phyloP scores from a whole-genome alignment of 768 basidiomycete species.

The Mycena kentingensis region DNA sequence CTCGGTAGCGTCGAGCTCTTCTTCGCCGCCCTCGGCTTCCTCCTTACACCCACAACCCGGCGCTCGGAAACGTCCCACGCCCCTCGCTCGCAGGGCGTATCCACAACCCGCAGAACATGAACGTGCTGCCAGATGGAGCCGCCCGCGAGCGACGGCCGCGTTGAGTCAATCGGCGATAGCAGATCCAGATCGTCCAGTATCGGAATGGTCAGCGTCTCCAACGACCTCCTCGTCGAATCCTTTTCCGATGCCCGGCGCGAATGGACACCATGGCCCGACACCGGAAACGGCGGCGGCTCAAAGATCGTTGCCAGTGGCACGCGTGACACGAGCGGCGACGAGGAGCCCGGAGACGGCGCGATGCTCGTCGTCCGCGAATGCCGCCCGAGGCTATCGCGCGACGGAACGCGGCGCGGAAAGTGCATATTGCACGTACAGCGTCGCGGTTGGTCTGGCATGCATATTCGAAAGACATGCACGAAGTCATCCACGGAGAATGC shows the following conservation, averaged over 20 bases:
- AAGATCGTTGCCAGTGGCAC: constrained; percentile 51
- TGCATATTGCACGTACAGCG: constrained; percentile 68
- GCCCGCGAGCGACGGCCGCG: constrained; percentile 38
- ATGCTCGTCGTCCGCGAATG: constrained; percentile 68
- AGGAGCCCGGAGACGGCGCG: constrained; percentile 41
- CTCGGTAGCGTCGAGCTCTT: constrained; percentile 27
- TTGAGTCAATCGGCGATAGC: constrained; percentile 22
- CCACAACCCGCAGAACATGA: constrained; percentile 53
- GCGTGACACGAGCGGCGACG: constrained; percentile 51
- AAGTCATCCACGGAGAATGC: constrained; percentile 66
- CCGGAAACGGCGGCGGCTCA: constrained; percentile 65
- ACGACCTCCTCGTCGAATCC: constrained; percentile 51
- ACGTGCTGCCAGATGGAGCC: constrained; percentile 59
- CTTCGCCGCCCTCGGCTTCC: constrained; percentile 52
- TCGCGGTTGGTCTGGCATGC: constrained; percentile 55
- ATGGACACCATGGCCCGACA: constrained; percentile 79
- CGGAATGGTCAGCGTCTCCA: constrained; percentile 49
- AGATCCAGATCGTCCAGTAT: constrained; percentile 45
- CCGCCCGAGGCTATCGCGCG: constrained; percentile 50
- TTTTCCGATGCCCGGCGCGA: constrained; percentile 75
- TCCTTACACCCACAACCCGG: constrained; percentile 69
- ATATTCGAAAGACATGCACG: constrained; percentile 67
- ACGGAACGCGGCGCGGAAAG: constrained; percentile 45
- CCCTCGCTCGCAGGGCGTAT: constrained; percentile 71
- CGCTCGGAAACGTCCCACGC: constrained; percentile 68